A percentile compares a stretch with the other conserved stretches of the same genome.
phyloP scores from a whole-genome alignment of 169 alveolate genomes.

The Besnoitia besnoiti region DNA sequence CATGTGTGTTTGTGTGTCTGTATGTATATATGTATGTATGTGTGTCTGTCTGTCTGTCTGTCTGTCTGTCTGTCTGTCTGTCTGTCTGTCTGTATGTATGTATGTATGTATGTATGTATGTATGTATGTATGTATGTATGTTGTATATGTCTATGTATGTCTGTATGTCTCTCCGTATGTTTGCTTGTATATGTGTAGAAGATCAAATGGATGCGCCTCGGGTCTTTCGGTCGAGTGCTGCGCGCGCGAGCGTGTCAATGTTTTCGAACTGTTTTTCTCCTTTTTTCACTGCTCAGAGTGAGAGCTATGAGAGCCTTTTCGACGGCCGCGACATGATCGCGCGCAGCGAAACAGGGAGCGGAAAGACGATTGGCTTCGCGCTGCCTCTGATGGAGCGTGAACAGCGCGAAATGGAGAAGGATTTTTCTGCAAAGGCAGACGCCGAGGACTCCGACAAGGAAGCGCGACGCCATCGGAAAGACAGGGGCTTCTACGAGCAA shows the following conservation, averaged over 20 bases:
- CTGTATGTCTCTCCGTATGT: too few species aligned
- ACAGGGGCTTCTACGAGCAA: conserved; percentile 26
- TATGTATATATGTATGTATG: too few species aligned
- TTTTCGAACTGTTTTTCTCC: not conserved
- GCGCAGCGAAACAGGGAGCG: conserved; percentile 98
- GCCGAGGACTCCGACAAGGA: not conserved
- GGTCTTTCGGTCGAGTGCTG: too few species aligned
- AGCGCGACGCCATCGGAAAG: not conserved
- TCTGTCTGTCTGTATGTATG: too few species aligned
- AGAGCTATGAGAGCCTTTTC: conserved; percentile 89
- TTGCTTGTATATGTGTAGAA: too few species aligned
- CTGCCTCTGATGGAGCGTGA: conserved; percentile 93
- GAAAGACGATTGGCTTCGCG: conserved; percentile 94
- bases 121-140: not conserved
- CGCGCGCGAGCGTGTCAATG: too few species aligned
- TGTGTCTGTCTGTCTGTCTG: too few species aligned
- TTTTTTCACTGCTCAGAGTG: conserved; percentile 76
- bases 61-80: not conserved
- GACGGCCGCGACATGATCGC: conserved; percentile 96
- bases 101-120: too few species aligned
- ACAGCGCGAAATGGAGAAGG: not conserved
- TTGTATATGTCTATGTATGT: not conserved
- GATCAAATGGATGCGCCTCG: too few species aligned
- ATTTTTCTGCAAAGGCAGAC: not conserved
- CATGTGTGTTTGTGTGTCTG: not conserved